Percentiles rank a stretch among this genome's conserved stretches.
These are phyloP conservation scores for Tolypocladium guangdongense DNA, from an alignment of 2,329 filamentous ascomycete species.

Conservation along the genomic window DNA sequence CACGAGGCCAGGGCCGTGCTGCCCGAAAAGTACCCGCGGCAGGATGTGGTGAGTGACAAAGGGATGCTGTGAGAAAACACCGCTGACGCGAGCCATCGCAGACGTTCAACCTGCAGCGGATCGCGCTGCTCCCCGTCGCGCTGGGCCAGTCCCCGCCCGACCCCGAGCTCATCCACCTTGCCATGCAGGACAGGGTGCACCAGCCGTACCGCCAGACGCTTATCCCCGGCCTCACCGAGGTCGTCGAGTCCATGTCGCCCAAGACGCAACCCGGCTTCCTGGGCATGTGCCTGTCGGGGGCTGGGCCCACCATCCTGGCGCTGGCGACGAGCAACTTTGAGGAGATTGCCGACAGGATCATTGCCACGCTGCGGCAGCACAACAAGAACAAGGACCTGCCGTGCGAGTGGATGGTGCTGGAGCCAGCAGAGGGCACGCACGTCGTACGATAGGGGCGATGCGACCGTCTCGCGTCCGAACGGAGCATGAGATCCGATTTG, in stretches of 20 bases:
- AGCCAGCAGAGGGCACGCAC: slow-evolving; percentile 67
- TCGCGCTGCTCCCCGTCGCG: slow-evolving; percentile 81
- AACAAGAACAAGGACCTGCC: slow-evolving; percentile 51
- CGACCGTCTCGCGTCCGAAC: background rate
- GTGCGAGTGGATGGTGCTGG: slow-evolving; percentile 79
- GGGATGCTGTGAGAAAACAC: background rate
- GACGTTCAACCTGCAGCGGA: slow-evolving; percentile 88
- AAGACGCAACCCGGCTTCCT: slow-evolving; percentile 76
- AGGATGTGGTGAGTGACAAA: slow-evolving; percentile 61
- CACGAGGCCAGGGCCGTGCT: slow-evolving; percentile 81
- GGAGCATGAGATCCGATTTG: background rate
- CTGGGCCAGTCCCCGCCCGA: slow-evolving; percentile 84
- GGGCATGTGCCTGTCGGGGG: slow-evolving; percentile 89
- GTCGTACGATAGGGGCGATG: slow-evolving; percentile 24
- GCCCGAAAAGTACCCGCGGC: slow-evolving; percentile 65
- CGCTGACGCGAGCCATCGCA: slow-evolving; percentile 13
- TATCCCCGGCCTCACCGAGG: slow-evolving; percentile 84
- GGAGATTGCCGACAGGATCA: slow-evolving; percentile 69
- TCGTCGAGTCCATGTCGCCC: slow-evolving; percentile 84
- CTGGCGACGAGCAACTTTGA: slow-evolving; percentile 86
- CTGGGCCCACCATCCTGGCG: slow-evolving; percentile 88
- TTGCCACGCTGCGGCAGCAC: slow-evolving; percentile 57
- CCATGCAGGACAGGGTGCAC: slow-evolving; percentile 98
- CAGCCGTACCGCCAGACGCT: slow-evolving; percentile 89
- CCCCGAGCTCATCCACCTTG: slow-evolving; percentile 87